These are phyloP conservation scores for Hortaea sp. DNA, from an alignment of 2,329 filamentous ascomycete genomes.

Conservation along the genomic window DNA sequence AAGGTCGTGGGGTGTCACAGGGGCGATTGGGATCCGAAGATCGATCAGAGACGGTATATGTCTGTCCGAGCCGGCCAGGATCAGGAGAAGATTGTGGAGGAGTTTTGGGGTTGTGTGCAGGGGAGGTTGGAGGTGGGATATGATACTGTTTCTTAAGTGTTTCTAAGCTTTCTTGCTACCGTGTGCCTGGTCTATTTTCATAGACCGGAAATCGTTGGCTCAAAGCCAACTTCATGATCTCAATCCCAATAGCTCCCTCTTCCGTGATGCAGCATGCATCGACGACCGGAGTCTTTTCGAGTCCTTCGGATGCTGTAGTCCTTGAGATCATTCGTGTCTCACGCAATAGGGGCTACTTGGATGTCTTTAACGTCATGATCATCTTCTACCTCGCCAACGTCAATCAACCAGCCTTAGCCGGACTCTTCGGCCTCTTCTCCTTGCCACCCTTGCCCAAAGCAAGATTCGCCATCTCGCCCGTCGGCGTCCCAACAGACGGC, in stretches of 20 bases:
- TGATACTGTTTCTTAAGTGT: slow-evolving; percentile 5
- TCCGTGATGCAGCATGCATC: too few species aligned
- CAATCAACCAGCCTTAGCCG: not conserved
- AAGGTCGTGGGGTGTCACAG: slow-evolving; percentile 63
- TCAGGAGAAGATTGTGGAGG: slow-evolving; percentile 36
- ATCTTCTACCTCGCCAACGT: too few species aligned
- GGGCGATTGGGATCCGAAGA: slow-evolving; percentile 52
- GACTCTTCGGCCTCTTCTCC: not conserved
- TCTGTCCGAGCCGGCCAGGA: slow-evolving; percentile 37
- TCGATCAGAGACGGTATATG: slow-evolving; percentile 49
- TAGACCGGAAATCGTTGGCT: too few species aligned
- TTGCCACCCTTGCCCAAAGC: not conserved
- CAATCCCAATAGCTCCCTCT: too few species aligned
- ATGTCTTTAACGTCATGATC: too few species aligned
- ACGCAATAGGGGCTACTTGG: too few species aligned
- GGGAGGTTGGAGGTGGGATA: slow-evolving; percentile 35
- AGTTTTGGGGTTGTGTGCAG: slow-evolving; percentile 39
- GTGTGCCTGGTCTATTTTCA: too few species aligned
- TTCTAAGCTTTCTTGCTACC: too few species aligned
- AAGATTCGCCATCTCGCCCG: not conserved
- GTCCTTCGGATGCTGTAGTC: too few species aligned
- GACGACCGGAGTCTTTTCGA: too few species aligned
- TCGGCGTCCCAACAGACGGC: slow-evolving; percentile 3
- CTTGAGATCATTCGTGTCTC: too few species aligned
- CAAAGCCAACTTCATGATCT: too few species aligned